These are phyloP conservation scores for Scleroderma citrinum DNA, from an alignment of 768 basidiomycete genomes.

Conservation along the genomic window DNA sequence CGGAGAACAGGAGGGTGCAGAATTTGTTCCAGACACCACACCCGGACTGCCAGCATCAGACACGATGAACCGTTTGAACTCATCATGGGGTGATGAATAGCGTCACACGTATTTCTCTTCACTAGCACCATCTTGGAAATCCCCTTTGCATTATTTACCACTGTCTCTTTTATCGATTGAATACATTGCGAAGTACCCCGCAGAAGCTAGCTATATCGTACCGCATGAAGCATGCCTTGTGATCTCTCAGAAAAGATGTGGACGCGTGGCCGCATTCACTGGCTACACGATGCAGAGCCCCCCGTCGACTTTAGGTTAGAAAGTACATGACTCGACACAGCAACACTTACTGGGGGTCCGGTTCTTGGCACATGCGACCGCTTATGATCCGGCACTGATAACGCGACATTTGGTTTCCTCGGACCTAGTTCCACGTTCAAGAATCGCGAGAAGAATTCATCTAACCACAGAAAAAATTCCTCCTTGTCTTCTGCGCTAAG, in stretches of 20 bases:
- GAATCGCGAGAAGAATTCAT: conserved; percentile 66
- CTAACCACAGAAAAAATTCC: conserved; percentile 72
- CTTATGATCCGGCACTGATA: neutral
- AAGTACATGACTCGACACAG: neutral
- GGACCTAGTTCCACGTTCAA: conserved; percentile 24
- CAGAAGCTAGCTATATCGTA: too few species aligned
- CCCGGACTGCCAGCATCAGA: conserved; percentile 26
- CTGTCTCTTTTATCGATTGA: too few species aligned
- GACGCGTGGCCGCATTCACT: conserved; percentile 18
- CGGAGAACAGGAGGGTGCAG: conserved; percentile 31
- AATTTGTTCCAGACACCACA: conserved; percentile 31
- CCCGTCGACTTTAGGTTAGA: neutral
- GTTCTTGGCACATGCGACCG: neutral
- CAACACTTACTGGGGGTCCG: conserved; percentile 16
- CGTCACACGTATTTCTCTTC: neutral
- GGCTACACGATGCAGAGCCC: conserved; percentile 13
- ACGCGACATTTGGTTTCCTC: neutral
- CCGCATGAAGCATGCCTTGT: neutral
- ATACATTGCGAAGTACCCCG: too few species aligned
- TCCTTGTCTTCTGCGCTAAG: conserved; percentile 62
- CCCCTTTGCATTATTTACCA: too few species aligned
- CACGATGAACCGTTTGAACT: conserved; percentile 8
- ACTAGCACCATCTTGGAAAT: too few species aligned
- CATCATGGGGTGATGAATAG: neutral
- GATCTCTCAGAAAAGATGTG: conserved; percentile 6